Evolutionary conservation across 2,329 filamentous ascomycete species (phyloP).

Genomic region (Cladosporium sp.): DNA sequence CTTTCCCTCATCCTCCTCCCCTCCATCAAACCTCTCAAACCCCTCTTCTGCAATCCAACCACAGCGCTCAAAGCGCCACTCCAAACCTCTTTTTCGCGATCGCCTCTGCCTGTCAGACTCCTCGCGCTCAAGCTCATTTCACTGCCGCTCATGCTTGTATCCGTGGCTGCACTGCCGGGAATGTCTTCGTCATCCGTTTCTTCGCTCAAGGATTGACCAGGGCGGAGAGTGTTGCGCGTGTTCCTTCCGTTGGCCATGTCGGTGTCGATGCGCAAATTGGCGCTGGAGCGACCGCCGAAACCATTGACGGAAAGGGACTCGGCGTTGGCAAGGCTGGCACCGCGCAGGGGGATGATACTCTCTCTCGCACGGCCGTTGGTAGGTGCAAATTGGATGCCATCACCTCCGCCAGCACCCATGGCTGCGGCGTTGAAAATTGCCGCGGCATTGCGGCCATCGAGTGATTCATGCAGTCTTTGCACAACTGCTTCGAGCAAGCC

Average conservation of each 20-base stretch:
- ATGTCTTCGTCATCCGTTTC: constrained; percentile 32
- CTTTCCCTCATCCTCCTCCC: constrained; percentile 79
- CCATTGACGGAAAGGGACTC: constrained; percentile 28
- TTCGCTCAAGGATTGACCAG: constrained; percentile 28
- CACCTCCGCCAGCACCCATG: constrained; percentile 92
- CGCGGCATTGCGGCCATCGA: constrained; percentile 90
- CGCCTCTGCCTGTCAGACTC: constrained; percentile 37
- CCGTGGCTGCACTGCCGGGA: constrained; percentile 31
- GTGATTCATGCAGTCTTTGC: constrained; percentile 78
- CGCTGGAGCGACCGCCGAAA: constrained; percentile 29
- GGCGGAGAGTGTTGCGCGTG: constrained; percentile 33
- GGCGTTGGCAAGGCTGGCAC: constrained; percentile 44
- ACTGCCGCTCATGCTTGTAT: constrained; percentile 31
- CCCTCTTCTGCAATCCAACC: constrained; percentile 91
- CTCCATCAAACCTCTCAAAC: constrained; percentile 89
- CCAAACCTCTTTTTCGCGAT: constrained; percentile 64
- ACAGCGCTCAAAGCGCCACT: constrained; percentile 76
- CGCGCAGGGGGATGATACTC: constrained; percentile 35
- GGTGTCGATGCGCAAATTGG: constrained; percentile 48
- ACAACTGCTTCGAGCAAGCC: constrained; percentile 89
- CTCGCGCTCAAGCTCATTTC: constrained; percentile 29
- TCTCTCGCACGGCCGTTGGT: constrained; percentile 17
- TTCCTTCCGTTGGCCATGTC: constrained; percentile 39
- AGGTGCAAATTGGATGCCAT: constrained; percentile 65
- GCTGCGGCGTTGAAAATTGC: constrained; percentile 97